Evolutionary conservation across 371 early-diverging fungal genomes (phyloP).

Genomic region (Apophysomyces ossiformis): DNA sequence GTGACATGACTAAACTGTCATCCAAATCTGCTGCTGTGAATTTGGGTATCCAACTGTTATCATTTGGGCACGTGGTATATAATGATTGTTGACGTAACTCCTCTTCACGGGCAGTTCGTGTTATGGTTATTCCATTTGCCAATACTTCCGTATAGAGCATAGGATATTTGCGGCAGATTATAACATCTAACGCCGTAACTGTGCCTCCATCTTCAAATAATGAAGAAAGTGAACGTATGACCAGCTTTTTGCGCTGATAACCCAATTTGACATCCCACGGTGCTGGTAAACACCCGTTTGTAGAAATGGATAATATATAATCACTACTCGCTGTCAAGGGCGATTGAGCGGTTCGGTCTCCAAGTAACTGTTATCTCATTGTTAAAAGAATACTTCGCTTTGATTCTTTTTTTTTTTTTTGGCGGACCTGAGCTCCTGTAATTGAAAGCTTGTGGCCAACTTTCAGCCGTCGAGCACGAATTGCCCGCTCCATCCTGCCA

Average conservation of each 20-base stretch:
- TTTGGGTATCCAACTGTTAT: conserved; percentile 21
- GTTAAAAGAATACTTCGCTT: conserved; percentile 19
- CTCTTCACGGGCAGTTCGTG: conserved; percentile 65
- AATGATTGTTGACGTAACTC: conserved; percentile 30
- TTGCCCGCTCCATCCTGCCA: conserved; percentile 48
- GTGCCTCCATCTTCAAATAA: conserved; percentile 69
- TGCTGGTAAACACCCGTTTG: conserved; percentile 68
- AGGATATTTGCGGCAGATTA: conserved; percentile 69
- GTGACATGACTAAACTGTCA: conserved; percentile 2
- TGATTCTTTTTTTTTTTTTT: background rate
- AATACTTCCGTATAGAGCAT: conserved; percentile 61
- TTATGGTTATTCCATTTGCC: conserved; percentile 47
- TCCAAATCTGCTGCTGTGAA: conserved; percentile 28
- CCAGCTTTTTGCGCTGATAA: conserved; percentile 44
- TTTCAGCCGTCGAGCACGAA: conserved; percentile 45
- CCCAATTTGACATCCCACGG: conserved; percentile 77
- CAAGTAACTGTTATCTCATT: conserved; percentile 32
- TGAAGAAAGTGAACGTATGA: conserved; percentile 43
- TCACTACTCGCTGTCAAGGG: conserved; percentile 23
- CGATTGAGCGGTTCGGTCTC: conserved; percentile 39
- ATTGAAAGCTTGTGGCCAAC: conserved; percentile 75
- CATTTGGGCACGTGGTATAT: conserved; percentile 11
- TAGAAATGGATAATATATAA: conserved; percentile 48
- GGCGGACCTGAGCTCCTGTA: conserved; percentile 60
- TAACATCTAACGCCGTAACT: conserved; percentile 71